Base-by-base conservation (phyloP, 441 rosid species). In the Euphorbia neoarborescens region DNA sequence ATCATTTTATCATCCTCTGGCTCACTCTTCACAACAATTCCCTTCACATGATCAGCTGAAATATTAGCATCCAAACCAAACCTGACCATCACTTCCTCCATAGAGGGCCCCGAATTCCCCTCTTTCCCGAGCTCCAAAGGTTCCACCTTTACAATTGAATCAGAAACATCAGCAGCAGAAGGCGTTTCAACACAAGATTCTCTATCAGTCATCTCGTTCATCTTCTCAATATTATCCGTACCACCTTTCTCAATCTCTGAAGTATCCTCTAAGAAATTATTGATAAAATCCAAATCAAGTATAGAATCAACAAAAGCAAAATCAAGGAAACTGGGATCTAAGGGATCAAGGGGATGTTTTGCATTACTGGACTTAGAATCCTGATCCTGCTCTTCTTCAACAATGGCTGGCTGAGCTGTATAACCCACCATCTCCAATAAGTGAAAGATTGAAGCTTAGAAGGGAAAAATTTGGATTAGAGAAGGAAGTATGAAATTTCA, bases 201-300 rank as follows among this genome's bases (percentile, higher is more conserved):
- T 72, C 73, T 80, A 51, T 71, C 77, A 70, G 51, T 77, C 60
- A 76, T 80, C 54, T 58, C 83, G 78, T 76, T 61, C 35, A 30
- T 38, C 79, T 73, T 78, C 37, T 68, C 77, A 54, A 81, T 69
- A 32, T 80, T 81, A 13, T 75, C 76, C 38, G 70, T 71, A 42
- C 70, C 68, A 71, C 75, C 77, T 59, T 62, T 78, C 12, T 79
- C 84, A 19, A 58, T 51, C 22, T 73, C 80, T 13, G 75, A 73
- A 73, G 63, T 78, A 73, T 69, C 88, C 68, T 77, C 88, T 28
- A 84, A 84, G 81, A 85, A 89, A 48, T 80, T 82, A 42, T 78
- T 65, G 17, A 85, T 74, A 51, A 86, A 80, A 32, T 88, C 94
- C 58, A 90, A 90, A 77, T 90, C 91, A 14, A 86, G 81, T 73